phyloP scores from a whole-genome alignment of 495 filamentous ascomycete genomes.

The Chaetomium tenue region DNA sequence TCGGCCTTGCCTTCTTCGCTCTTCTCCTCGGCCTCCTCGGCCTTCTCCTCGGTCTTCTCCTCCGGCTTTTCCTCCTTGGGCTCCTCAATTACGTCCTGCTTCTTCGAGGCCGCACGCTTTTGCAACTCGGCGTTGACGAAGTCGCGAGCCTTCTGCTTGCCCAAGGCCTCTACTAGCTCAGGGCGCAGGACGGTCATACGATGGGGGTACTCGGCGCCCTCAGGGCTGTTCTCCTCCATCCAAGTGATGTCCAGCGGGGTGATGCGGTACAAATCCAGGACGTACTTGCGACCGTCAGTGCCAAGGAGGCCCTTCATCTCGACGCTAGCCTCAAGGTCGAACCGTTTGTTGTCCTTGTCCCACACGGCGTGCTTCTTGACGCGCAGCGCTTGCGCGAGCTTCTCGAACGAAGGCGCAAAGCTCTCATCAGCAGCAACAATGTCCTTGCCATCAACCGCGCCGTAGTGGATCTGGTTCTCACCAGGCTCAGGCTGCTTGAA shows the following conservation, averaged over 20 bases:
- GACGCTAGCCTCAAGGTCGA: constrained; percentile 91
- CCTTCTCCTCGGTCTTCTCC: constrained; percentile 27
- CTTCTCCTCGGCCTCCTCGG: constrained; percentile 24
- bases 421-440: constrained; percentile 83
- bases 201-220: constrained; percentile 74
- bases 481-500: constrained; percentile 98
- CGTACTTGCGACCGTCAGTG: constrained; percentile 97
- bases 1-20: constrained; percentile 38
- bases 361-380: constrained; percentile 96
- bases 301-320: constrained; percentile 97
- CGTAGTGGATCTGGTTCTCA: constrained; percentile 98
- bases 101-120: constrained; percentile 46
- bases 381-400: constrained; percentile 79
- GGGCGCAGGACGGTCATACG: constrained; percentile 88
- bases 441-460: constrained; percentile 96
- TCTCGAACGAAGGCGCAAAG: constrained; percentile 82
- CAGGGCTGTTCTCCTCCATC: constrained; percentile 65
- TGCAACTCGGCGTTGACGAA: constrained; percentile 75
- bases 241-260: constrained; percentile 89
- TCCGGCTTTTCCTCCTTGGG: constrained; percentile 23
- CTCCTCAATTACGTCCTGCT: constrained; percentile 25
- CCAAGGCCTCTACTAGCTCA: constrained; percentile 82
- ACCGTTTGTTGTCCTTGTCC: constrained; percentile 91
- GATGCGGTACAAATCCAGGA: constrained; percentile 91
- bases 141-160: constrained; percentile 80